Base-by-base conservation (phyloP, 2,329 filamentous ascomycete species). In the Zalaria sp. region DNA sequence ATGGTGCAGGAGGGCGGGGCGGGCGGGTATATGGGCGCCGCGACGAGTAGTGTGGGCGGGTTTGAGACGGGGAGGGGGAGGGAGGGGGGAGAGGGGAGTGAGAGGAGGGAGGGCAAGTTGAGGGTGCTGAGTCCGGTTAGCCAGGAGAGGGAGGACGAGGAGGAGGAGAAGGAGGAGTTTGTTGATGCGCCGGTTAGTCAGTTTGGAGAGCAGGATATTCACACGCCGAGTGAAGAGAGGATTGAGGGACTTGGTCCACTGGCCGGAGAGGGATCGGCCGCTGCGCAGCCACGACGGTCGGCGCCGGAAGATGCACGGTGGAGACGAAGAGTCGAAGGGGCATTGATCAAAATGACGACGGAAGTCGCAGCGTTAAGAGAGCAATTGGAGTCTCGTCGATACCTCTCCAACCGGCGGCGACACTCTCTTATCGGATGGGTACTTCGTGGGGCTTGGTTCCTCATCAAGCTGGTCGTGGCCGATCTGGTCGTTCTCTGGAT, bases 321-420 rank as follows among this genome's bases (percentile, higher is more conserved):
- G 85, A 79, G 83, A 40, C 79, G 75, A 45, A 79, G 83, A 51
- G 81, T 96, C 47, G 89, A 96, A 64, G 75, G 79, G 35, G 84
- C 86, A 25, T 71, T 96, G 43, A 84, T 89, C 43, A 84, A 87
- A 52, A 79, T 96, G 64, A 93, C 88, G 4, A 83, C 87, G 10
- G 91, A 98, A 62, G 77, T 98, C 28, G 88, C 91, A 1, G 91
- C 91, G 1, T 64, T 96, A 47, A 75, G 91, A 31, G 91, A 98
- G 62, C 88, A 96, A 57, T 81, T 96, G 50, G 81, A 86, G 41
- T 74, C 77, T 0, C 79, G 84, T 0, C 72, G 83, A 8, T 75
- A 89, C 49, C 82, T 82, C 64, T 74, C 75, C 47, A 72, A 75
- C 11, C 75, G 74, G 50, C 79, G 73, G 50, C 73, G 75, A 46